Evolutionary conservation across 2,329 filamentous ascomycete species (phyloP), one percentile per base, ranked within the genome.

Genomic region (Parafenestella ontariensis): DNA sequence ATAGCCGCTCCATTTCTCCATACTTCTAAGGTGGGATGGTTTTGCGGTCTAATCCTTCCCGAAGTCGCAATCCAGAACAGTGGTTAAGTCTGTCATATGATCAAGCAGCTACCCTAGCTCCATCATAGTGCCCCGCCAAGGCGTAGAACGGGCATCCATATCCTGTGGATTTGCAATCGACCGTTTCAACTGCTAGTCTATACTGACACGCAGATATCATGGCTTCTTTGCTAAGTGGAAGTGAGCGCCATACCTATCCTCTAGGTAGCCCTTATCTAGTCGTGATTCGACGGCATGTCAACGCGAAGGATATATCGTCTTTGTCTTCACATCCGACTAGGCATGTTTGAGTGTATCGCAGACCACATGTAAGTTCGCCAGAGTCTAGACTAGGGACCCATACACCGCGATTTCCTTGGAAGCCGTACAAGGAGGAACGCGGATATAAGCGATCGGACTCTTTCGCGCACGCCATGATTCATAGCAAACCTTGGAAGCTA

Each of bases 21-120:
- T 37, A 44, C 41, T 4, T 39, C 36, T 42, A 51, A 43, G 41
- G 61, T 55, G 53, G 51, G 46, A 56, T 58, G 53, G 49, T 33
- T 36, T 56, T 49, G 46, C 46, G 54, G 49, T 64, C 53, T 65
- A 52, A 58, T 46, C 49, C 43, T 45, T 60, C 51, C 62, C 54
- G 56, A 61, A 40, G 50, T 58, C 56, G 56, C 53, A 59, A 60
- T 56, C 66, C 67, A 64, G 58, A 49, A 54, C 50, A 63, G 64
- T 65, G 70, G 69, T 61, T 61, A 58, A 42, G 54, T 53, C 44
- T 54, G 65, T 74, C 71, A 73, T 68, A 69, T 74, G 71, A 74
- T 68, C 67, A 63, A 52, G 52, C 54, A 55, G 47, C 57, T 53
- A 52, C 65, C 62, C 56, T 59, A 56, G 63, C 53, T 49, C 52